Evolutionary conservation across 2,329 filamentous ascomycete species (phyloP), one percentile per base, ranked within the genome.

Genomic region (Pseudogymnoascus sp.): DNA sequence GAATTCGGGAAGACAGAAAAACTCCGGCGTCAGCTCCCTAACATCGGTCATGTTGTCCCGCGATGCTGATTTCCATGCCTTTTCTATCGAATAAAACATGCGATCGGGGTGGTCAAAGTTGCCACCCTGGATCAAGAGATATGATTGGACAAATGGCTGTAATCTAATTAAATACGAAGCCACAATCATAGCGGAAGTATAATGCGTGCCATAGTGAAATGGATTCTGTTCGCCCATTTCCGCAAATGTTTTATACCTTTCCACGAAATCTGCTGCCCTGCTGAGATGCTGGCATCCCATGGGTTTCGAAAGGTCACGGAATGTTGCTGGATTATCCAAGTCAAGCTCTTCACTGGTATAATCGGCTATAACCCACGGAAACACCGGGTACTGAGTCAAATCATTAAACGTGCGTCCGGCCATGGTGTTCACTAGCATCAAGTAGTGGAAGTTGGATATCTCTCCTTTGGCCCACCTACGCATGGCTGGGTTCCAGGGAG

Each of bases 151-250:
- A 71, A 97, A 99, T 0, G 94, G 94, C 57, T 96, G 92, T 13
- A 99, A 79, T 15, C 94, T 87, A 67, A 99, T 96, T 38, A 99
- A 80, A 68, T 96, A 99, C 0, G 92, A 96, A 10, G 91, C 91
- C 5, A 99, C 94, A 61, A 96, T 96, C 94, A 97, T 99, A 6
- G 94, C 94, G 2, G 94, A 97, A 1, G 94, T 97, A 72, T 99
- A 99, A 71, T 99, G 95, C 0, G 95, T 99, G 15, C 94, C 94
- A 66, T 97, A 99, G 71, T 99, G 94, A 71, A 96, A 99, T 0
- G 94, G 89, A 60, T 79, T 79, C 39, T 78, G 75, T 65, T 96
- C 92, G 6, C 87, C 90, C 79, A 99, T 95, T 70, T 97, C 94
- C 0, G 86, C 86, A 71, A 99, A 86, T 13, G 90, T 89, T 65